Evolutionary conservation across 495 filamentous ascomycete genomes (phyloP).

Genomic region (Apiosordaria backusii): DNA sequence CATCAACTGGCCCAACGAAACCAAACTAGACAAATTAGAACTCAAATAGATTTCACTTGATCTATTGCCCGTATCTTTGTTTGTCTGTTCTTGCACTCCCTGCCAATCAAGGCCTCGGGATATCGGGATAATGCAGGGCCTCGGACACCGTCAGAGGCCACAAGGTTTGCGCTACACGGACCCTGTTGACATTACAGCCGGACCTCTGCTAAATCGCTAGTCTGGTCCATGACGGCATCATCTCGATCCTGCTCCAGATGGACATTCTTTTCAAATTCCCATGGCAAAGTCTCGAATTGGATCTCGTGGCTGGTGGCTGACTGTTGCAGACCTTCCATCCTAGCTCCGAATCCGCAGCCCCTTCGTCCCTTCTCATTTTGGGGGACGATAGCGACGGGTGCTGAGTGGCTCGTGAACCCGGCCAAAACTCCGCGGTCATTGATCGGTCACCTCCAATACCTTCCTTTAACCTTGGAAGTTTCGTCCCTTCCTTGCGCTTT

Average conservation of each 20-base stretch:
- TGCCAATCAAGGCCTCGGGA: background rate
- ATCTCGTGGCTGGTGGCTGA: background rate
- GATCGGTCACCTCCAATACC: background rate
- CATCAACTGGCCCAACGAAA: constrained; percentile 32
- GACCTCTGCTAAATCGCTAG: background rate
- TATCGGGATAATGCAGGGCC: background rate
- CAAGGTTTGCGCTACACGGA: constrained; percentile 5
- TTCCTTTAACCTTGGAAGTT: background rate
- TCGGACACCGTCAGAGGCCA: background rate
- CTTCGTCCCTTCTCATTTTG: background rate
- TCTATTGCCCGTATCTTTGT: background rate
- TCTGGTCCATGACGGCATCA: background rate
- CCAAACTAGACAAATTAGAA: constrained; percentile 11
- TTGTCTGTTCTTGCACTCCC: too few species aligned
- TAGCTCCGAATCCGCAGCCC: background rate
- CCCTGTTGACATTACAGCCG: background rate
- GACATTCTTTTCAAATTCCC: background rate
- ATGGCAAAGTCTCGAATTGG: background rate
- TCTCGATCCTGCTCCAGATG: background rate
- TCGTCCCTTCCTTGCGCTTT: background rate
- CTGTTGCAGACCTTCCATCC: background rate
- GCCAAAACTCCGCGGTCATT: background rate
- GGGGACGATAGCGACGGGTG: background rate
- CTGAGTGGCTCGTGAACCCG: background rate
- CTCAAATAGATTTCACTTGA: constrained; percentile 9